phyloP scores from a whole-genome alignment of 495 filamentous ascomycete species.

The Annulohypoxylon bovei region DNA sequence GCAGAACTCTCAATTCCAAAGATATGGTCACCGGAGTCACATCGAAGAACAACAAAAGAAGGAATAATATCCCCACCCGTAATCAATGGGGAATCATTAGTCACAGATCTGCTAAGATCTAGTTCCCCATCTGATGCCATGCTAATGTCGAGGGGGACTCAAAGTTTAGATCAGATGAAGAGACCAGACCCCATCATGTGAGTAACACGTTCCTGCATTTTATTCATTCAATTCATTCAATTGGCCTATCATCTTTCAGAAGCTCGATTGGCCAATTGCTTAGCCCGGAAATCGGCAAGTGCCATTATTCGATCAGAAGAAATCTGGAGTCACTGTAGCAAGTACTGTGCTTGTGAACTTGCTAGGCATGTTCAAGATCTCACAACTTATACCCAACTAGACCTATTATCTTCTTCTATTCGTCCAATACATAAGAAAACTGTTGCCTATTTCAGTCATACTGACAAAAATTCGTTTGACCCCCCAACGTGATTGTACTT shows the following conservation, averaged over 20 bases:
- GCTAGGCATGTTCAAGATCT: neutral
- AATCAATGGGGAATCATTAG: constrained; percentile 5
- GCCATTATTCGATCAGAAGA: neutral
- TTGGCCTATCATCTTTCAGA: neutral
- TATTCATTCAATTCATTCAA: neutral
- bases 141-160: constrained; percentile 24
- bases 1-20: constrained; percentile 16
- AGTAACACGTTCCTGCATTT: constrained; percentile 10
- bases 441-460: neutral
- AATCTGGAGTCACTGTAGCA: neutral
- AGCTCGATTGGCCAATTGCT: neutral
- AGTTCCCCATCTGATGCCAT: constrained; percentile 34
- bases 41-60: constrained; percentile 15
- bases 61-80: constrained; percentile 14
- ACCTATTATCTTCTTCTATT: neutral
- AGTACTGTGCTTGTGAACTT: constrained; percentile 1
- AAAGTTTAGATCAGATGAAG: constrained; percentile 16
- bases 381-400: neutral
- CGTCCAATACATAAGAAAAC: neutral
- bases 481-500: constrained; percentile 29
- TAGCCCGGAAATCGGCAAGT: constrained; percentile 1
- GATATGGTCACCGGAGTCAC: constrained; percentile 14
- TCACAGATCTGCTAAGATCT: constrained; percentile 5
- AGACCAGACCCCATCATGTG: constrained; percentile 26
- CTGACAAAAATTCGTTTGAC: neutral